These are phyloP conservation scores for Amauroascus niger DNA, from an alignment of 2,329 filamentous ascomycete genomes.

Conservation along the genomic window DNA sequence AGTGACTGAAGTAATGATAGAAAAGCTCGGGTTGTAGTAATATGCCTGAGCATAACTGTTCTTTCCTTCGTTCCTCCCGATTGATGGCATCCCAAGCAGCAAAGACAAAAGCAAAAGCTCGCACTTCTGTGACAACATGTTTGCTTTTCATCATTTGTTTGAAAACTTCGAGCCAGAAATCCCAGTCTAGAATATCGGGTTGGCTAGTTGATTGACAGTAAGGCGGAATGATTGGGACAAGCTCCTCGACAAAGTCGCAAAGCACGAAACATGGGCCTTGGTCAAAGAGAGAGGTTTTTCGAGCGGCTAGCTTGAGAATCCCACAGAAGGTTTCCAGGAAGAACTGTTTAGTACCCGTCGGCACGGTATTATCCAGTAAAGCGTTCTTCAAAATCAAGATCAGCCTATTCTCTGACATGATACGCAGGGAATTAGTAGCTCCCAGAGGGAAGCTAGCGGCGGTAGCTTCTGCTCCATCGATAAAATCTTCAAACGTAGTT, in stretches of 20 bases:
- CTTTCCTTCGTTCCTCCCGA: conserved; percentile 57
- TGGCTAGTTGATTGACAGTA: conserved; percentile 44
- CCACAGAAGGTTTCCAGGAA: conserved; percentile 68
- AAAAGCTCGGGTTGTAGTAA: conserved; percentile 66
- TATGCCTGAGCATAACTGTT: conserved; percentile 61
- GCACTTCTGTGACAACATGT: conserved; percentile 83
- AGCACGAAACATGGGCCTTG: conserved; percentile 76
- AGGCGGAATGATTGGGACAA: conserved; percentile 56
- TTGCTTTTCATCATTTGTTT: conserved; percentile 69
- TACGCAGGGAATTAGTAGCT: conserved; percentile 60
- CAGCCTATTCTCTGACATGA: conserved; percentile 81
- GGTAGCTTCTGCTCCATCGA: conserved; percentile 57
- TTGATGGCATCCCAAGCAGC: conserved; percentile 66
- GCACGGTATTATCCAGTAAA: conserved; percentile 52
- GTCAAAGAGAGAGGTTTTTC: conserved; percentile 68
- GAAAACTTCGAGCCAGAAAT: conserved; percentile 76
- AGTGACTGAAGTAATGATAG: conserved; percentile 76
- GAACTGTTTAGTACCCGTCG: conserved; percentile 49
- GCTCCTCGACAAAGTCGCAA: conserved; percentile 85
- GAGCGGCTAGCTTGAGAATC: conserved; percentile 63
- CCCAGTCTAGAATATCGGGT: conserved; percentile 57
- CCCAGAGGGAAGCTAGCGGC: conserved; percentile 54
- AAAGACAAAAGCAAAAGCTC: conserved; percentile 72
- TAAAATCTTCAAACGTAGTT: conserved; percentile 57
- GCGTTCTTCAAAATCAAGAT: conserved; percentile 75